phyloP scores from a whole-genome alignment of 179 eudicot species.

The Vitellaria paradoxa region DNA sequence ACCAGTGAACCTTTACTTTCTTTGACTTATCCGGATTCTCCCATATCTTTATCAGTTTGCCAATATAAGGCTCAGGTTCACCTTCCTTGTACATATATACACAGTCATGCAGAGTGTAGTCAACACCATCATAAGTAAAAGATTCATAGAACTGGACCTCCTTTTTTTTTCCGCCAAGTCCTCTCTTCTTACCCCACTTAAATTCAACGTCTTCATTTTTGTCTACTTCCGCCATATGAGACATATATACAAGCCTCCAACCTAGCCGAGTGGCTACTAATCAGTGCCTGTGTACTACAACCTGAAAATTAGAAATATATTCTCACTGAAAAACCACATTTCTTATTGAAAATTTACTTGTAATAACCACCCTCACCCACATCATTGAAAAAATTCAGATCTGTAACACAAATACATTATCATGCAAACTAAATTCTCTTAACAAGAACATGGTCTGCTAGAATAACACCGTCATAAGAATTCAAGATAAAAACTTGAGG shows the following conservation, averaged over 20 bases:
- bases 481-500: background rate
- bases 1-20: conserved; percentile 73
- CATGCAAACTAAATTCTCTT: background rate
- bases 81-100: conserved; percentile 60
- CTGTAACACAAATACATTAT: background rate
- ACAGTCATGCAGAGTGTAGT: conserved; percentile 59
- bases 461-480: background rate
- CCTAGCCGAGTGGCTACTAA: background rate
- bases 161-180: conserved; percentile 39
- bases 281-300: conserved; percentile 10
- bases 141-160: conserved; percentile 63
- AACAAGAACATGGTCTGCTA: background rate
- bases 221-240: conserved; percentile 19
- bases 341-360: background rate
- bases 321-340: background rate
- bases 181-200: conserved; percentile 63
- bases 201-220: conserved; percentile 38
- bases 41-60: conserved; percentile 69
- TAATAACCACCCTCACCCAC: background rate
- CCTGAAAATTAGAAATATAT: conserved; percentile 12
- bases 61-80: conserved; percentile 57
- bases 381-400: background rate
- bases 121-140: conserved; percentile 59
- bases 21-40: conserved; percentile 32
- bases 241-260: conserved; percentile 12